A percentile compares a stretch with the other conserved stretches of the same genome.
Conservation (phyloP, 2,329 filamentous ascomycete species). For the Sporothrix humicola region DNA sequence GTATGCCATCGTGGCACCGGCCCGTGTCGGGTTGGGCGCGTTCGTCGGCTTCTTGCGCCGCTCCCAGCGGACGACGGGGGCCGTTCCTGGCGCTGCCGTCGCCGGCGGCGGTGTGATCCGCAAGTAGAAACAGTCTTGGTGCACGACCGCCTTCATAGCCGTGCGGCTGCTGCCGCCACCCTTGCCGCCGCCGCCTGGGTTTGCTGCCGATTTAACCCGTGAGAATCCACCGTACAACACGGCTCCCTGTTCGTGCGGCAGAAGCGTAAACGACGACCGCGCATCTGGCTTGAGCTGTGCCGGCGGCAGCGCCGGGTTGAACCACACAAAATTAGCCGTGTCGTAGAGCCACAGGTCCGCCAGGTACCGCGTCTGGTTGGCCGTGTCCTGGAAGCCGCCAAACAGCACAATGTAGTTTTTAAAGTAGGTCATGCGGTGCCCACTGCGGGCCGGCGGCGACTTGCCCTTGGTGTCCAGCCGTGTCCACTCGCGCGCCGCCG, state of each 20-base stretch:
- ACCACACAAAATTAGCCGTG: conserved; percentile 84
- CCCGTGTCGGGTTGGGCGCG: conserved; percentile 78
- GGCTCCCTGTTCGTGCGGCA: conserved; percentile 88
- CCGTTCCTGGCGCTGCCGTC: conserved; percentile 68
- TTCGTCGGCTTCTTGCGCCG: conserved; percentile 91
- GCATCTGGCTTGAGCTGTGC: conserved; percentile 88
- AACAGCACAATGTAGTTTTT: conserved; percentile 97
- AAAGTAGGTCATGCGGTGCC: conserved; percentile 94
- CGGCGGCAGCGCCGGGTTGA: conserved; percentile 73
- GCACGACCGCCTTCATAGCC: conserved; percentile 82
- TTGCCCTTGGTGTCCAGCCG: conserved; percentile 80
- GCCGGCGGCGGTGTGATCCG: conserved; percentile 74
- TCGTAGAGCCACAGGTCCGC: conserved; percentile 96
- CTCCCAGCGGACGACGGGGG: conserved; percentile 86
- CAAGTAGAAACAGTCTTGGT: conserved; percentile 94
- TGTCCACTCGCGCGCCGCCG: conserved; percentile 84
- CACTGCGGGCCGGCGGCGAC: conserved; percentile 81
- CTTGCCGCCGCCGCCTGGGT: conserved; percentile 61
- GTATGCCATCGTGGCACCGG: conserved; percentile 90
- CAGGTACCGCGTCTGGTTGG: conserved; percentile 91
- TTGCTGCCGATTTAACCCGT: conserved; percentile 76
- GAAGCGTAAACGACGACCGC: conserved; percentile 86
- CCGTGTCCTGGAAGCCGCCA: conserved; percentile 96
- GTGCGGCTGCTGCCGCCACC: conserved; percentile 67
- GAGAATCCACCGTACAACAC: conserved; percentile 95